phyloP scores from a whole-genome alignment of 75 land plant genomes.

The Ceratopteris richardii region DNA sequence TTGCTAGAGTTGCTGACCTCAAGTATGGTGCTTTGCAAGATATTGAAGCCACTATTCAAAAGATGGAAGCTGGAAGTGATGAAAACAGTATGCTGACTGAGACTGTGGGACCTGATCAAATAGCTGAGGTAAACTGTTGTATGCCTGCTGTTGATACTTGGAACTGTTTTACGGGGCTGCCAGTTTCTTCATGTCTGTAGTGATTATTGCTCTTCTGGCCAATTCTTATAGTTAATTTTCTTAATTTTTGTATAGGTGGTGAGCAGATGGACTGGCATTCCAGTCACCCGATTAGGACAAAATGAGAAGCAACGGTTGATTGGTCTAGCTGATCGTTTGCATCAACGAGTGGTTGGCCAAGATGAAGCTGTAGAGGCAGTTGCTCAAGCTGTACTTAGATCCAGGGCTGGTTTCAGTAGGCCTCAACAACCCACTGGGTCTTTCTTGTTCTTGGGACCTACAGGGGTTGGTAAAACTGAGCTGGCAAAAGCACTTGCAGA shows the following conservation, averaged over 20 bases:
- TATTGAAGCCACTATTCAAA: conserved; percentile 60
- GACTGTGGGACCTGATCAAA: conserved; percentile 89
- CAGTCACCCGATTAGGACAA: conserved; percentile 89
- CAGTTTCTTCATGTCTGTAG: too few species aligned
- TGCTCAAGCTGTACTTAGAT: conserved; percentile 85
- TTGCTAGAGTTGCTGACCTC: conserved; percentile 68
- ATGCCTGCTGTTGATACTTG: not conserved
- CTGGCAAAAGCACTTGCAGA: conserved; percentile 97
- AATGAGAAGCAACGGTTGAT: conserved; percentile 78
- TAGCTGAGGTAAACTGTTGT: conserved; percentile 68
- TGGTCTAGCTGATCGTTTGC: conserved; percentile 72
- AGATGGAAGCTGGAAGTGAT: conserved; percentile 37
- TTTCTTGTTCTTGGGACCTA: conserved; percentile 91
- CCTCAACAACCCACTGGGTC: conserved; percentile 92
- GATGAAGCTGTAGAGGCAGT: conserved; percentile 85
- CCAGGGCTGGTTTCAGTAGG: conserved; percentile 85
- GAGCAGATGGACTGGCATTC: conserved; percentile 95
- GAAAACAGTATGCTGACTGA: conserved; percentile 78
- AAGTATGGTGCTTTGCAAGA: conserved; percentile 83
- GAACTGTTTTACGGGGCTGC: not conserved
- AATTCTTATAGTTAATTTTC: too few species aligned
- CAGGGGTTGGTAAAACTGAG: conserved; percentile 98
- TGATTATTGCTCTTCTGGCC: too few species aligned
- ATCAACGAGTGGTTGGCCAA: conserved; percentile 90
- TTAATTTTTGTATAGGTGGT: conserved; percentile 46